Evolutionary conservation across 1,284 basidiomycete genomes (phyloP).

Genomic region (Leccinum proliferum): DNA sequence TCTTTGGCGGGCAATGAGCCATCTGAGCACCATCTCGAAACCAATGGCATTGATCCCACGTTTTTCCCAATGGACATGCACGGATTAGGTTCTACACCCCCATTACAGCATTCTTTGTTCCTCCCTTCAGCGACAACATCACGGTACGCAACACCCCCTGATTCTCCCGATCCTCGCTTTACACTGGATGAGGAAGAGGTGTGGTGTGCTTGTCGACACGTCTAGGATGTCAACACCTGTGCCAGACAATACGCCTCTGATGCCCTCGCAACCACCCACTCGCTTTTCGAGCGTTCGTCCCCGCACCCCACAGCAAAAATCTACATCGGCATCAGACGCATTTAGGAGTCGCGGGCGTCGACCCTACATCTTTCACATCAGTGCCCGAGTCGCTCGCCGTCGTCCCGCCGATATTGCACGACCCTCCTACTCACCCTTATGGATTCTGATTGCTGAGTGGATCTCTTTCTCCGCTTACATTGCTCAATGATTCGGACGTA

Average conservation of each 20-base stretch:
- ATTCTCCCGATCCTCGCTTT: neutral
- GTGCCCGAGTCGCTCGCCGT: neutral
- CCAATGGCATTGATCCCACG: neutral
- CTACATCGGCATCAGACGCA: neutral
- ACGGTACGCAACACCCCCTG: conserved; percentile 11
- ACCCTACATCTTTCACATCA: neutral
- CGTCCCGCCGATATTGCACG: conserved; percentile 12
- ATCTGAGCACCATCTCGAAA: neutral
- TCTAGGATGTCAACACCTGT: conserved; percentile 15
- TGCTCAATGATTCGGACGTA: conserved; percentile 8
- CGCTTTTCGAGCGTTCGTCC: conserved; percentile 2
- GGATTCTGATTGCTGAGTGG: neutral
- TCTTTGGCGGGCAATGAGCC: neutral
- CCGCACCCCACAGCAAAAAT: neutral
- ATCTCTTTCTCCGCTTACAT: conserved; percentile 20
- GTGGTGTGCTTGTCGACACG: conserved; percentile 5
- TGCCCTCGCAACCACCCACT: conserved; percentile 1
- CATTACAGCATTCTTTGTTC: neutral
- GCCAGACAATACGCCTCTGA: neutral
- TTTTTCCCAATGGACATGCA: neutral
- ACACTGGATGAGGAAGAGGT: conserved; percentile 22
- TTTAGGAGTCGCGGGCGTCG: neutral
- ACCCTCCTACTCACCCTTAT: neutral
- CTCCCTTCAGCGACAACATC: neutral
- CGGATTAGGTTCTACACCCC: conserved; percentile 3